phyloP scores from a whole-genome alignment of 148 eudicot species.

The Arctostaphylos glauca region DNA sequence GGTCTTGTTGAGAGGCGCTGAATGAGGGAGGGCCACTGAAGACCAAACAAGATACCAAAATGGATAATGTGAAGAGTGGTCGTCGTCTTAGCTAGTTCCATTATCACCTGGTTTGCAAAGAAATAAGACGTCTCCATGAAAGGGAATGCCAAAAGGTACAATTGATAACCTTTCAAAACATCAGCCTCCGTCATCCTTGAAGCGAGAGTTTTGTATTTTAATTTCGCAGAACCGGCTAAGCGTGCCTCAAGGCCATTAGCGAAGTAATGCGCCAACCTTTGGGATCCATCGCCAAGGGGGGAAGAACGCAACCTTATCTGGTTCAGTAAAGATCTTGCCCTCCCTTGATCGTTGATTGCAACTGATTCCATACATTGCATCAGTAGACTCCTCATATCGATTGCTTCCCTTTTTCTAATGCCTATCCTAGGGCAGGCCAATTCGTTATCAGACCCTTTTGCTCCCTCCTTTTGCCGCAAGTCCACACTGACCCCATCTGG shows the following conservation, averaged over 20 bases:
- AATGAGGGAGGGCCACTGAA: constrained; percentile 56
- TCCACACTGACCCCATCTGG: not conserved
- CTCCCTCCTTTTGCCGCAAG: not conserved
- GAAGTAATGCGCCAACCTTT: constrained; percentile 57
- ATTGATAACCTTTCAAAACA: constrained; percentile 39
- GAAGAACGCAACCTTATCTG: constrained; percentile 44
- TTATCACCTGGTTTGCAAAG: constrained; percentile 39
- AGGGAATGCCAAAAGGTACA: constrained; percentile 46
- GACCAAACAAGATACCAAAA: constrained; percentile 41
- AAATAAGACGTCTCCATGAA: constrained; percentile 44
- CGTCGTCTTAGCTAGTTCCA: constrained; percentile 22
- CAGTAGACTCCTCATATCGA: constrained; percentile 43
- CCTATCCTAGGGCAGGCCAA: constrained; percentile 14
- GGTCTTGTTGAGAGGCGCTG: constrained; percentile 39
- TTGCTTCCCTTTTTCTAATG: constrained; percentile 26
- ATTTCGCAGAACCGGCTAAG: constrained; percentile 31
- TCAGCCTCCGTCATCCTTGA: constrained; percentile 17
- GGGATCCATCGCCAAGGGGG: constrained; percentile 46
- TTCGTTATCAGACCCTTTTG: constrained; percentile 14
- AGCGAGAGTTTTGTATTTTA: not conserved
- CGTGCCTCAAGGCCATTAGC: constrained; percentile 61
- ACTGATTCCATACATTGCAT: constrained; percentile 46
- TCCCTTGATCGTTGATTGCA: constrained; percentile 32
- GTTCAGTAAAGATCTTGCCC: constrained; percentile 36
- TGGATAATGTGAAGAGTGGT: constrained; percentile 45